Evolutionary conservation across 352 stramenopile genomes (phyloP).

Genomic region (Phytophthora rubi): DNA sequence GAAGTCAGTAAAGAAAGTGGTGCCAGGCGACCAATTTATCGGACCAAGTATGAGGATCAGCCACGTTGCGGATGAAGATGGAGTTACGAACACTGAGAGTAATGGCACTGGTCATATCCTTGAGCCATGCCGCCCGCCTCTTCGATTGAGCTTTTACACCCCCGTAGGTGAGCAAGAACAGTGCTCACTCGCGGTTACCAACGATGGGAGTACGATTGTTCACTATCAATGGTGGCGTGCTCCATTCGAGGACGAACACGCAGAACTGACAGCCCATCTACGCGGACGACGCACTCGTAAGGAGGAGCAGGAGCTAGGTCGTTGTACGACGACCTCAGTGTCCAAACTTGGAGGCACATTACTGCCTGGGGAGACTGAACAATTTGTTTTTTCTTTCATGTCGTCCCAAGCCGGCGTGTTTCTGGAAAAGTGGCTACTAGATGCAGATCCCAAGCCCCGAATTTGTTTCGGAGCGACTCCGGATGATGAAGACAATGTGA

Average conservation of each 20-base stretch:
- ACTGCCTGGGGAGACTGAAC: constrained; percentile 57
- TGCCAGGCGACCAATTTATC: neutral
- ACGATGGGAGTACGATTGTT: constrained; percentile 58
- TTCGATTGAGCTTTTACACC: constrained; percentile 57
- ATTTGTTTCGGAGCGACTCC: constrained; percentile 14
- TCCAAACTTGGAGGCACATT: constrained; percentile 52
- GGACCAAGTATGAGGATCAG: constrained; percentile 34
- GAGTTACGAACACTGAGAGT: constrained; percentile 2
- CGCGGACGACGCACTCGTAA: constrained; percentile 25
- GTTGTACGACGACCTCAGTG: constrained; percentile 46
- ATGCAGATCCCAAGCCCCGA: constrained; percentile 54
- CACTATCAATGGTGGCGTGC: constrained; percentile 68
- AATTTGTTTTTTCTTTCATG: constrained; percentile 70
- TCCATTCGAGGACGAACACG: constrained; percentile 35
- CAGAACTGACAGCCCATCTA: constrained; percentile 37
- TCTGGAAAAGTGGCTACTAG: constrained; percentile 76
- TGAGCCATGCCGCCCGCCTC: constrained; percentile 1
- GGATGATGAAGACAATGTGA: constrained; percentile 3
- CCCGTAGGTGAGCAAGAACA: constrained; percentile 53
- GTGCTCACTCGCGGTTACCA: constrained; percentile 43
- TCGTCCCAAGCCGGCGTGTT: constrained; percentile 55
- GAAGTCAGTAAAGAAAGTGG: constrained; percentile 6
- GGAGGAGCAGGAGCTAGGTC: constrained; percentile 29
- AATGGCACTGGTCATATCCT: neutral
- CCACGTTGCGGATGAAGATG: constrained; percentile 22